Evolutionary conservation across 441 rosid species (phyloP).

Genomic region (Gossypium schwendimanii): DNA sequence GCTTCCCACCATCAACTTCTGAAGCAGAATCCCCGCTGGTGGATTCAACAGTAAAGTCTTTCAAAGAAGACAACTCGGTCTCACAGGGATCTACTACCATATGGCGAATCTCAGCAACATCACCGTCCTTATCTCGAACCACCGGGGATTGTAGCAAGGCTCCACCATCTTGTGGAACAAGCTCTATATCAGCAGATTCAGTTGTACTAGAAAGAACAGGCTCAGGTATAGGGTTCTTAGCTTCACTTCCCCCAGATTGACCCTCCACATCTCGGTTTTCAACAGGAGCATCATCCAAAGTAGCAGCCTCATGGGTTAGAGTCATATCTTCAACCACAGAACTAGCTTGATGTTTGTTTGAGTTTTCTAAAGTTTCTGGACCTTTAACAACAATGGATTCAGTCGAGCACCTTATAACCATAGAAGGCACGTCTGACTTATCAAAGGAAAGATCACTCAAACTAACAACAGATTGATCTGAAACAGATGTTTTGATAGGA

Average conservation of each 20-base stretch:
- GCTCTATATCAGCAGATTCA: constrained; percentile 17
- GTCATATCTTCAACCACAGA: neutral
- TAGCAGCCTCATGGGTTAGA: neutral
- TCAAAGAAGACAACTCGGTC: constrained; percentile 6
- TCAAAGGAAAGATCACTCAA: neutral
- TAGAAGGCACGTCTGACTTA: constrained; percentile 1
- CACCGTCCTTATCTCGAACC: constrained; percentile 15
- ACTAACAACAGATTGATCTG: neutral
- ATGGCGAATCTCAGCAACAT: constrained; percentile 13
- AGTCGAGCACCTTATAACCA: neutral
- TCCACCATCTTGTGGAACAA: constrained; percentile 15
- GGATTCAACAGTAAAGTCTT: neutral
- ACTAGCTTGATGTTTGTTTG: neutral
- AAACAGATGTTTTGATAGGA: neutral
- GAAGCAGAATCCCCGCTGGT: constrained; percentile 6
- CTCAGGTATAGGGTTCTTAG: constrained; percentile 16
- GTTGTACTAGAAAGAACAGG: constrained; percentile 5
- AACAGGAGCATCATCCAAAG: constrained; percentile 2
- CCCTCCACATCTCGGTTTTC: constrained; percentile 7
- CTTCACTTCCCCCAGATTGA: neutral
- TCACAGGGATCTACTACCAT: constrained; percentile 24
- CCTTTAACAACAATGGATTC: neutral
- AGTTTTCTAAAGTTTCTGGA: neutral
- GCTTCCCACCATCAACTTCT: constrained; percentile 19
- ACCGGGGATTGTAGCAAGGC: neutral